These are phyloP conservation scores for Cercospora brassicicola DNA, from an alignment of 2,329 filamentous ascomycete genomes.

Conservation along the genomic window DNA sequence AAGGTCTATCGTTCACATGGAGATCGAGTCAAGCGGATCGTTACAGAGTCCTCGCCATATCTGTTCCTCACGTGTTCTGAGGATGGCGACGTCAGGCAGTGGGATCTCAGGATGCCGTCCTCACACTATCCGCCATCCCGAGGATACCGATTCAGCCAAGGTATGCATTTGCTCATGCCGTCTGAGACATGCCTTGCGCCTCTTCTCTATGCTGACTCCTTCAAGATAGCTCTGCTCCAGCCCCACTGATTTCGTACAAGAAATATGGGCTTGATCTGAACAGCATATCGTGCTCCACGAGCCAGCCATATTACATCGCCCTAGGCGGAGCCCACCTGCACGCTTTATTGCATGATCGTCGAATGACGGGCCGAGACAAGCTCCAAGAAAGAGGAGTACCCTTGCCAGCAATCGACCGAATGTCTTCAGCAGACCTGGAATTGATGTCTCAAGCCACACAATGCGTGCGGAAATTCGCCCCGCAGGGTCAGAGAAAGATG, in stretches of 20 bases:
- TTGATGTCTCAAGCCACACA: constrained; percentile 60
- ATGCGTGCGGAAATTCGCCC: constrained; percentile 67
- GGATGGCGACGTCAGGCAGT: constrained; percentile 69
- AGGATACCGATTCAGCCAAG: constrained; percentile 42
- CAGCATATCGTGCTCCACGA: constrained; percentile 66
- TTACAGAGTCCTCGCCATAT: constrained; percentile 66
- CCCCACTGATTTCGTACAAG: constrained; percentile 67
- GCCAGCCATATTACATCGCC: constrained; percentile 68
- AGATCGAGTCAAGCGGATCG: constrained; percentile 67
- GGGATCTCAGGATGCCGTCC: constrained; percentile 65
- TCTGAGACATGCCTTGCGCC: neutral
- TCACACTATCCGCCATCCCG: constrained; percentile 60
- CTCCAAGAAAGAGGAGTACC: constrained; percentile 55
- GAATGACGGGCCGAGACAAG: constrained; percentile 64
- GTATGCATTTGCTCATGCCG: neutral
- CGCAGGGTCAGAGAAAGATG: constrained; percentile 58
- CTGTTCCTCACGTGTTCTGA: constrained; percentile 70
- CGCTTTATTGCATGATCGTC: constrained; percentile 67
- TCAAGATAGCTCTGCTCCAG: constrained; percentile 56
- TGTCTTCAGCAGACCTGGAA: constrained; percentile 52
- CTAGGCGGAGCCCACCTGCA: constrained; percentile 67
- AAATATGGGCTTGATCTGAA: constrained; percentile 64
- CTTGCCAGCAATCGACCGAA: constrained; percentile 45
- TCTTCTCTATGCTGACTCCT: constrained; percentile 29
- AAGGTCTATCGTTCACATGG: constrained; percentile 64